Evolutionary conservation across 306 rosid species (phyloP).

Genomic region (Boehmeria nivea): DNA sequence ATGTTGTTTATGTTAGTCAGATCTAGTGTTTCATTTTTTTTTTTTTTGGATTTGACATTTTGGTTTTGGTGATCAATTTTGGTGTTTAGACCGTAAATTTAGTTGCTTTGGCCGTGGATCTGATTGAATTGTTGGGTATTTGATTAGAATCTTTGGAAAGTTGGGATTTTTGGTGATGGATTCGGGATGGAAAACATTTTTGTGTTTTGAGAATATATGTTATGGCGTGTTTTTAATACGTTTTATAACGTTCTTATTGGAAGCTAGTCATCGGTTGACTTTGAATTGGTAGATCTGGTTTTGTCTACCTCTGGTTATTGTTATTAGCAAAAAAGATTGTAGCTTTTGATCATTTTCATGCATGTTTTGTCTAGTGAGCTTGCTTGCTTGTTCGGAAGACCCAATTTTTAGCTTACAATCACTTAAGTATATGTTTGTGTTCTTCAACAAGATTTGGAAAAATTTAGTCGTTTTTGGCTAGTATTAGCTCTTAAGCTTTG

Average conservation of each 20-base stretch:
- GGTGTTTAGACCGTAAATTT: no score
- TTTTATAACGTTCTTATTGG: neutral
- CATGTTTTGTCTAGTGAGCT: conserved; percentile 7
- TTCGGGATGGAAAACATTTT: no score
- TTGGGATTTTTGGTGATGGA: conserved; percentile 2
- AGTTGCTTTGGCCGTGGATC: conserved; percentile 31
- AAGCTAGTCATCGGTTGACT: conserved; percentile 6
- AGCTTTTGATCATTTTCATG: neutral
- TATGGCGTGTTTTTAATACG: neutral
- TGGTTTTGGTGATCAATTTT: conserved; percentile 5
- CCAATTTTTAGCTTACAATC: no score
- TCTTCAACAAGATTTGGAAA: neutral
- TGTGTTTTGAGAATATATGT: conserved; percentile 32
- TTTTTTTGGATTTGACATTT: neutral
- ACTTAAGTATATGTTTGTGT: neutral
- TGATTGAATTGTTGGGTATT: conserved; percentile 18
- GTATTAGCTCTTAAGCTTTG: neutral
- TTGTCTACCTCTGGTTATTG: conserved; percentile 1
- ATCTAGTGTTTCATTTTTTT: conserved; percentile 32
- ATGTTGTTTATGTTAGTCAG: conserved; percentile 17
- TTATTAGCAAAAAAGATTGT: neutral
- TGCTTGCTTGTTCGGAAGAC: no score
- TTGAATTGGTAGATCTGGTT: conserved; percentile 36
- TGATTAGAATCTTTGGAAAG: conserved; percentile 9
- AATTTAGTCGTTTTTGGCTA: no score